Evolutionary conservation across 164 flowering plant genomes (phyloP), one percentile per base, ranked within the genome.

Genomic region (Echeveria elegans): DNA sequence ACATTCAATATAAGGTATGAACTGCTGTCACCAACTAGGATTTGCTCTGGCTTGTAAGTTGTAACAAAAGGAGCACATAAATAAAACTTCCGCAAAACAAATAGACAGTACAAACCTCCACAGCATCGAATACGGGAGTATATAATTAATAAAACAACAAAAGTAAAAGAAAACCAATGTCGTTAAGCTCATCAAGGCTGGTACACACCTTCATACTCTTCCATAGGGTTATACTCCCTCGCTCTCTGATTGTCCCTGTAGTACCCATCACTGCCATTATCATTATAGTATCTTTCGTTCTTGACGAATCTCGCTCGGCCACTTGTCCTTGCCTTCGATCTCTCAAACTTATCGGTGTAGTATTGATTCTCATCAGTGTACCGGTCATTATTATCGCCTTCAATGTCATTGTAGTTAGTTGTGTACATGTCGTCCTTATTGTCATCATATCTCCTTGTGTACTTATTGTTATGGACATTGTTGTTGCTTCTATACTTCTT

Each of bases 141-240:
- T n/a, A n/a, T n/a, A n/a, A n/a, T n/a, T n/a, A n/a, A n/a, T n/a
- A n/a, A n/a, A n/a, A n/a, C n/a, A n/a, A n/a, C n/a, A n/a, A n/a
- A n/a, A n/a, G n/a, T n/a, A n/a, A n/a, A n/a, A n/a, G n/a, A n/a
- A n/a, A n/a, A n/a, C n/a, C n/a, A n/a, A n/a, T n/a, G n/a, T n/a
- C n/a, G n/a, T n/a, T n/a, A 43, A 43, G 48, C 48, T 43, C 48
- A 43, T 47, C 52, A 47, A 47, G 52, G 52, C 52, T 47, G 52
- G 52, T 47, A 47, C 52, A 47, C 52, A 18, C 52, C 52, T 47
- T 47, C 52, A 47, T 60, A 71, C 63, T 73, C 71, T 56, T 70
- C 80, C 69, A 68, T 73, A 26, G 74, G 65, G 26, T 74, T 68
- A 65, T 68, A 73, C 73, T 73, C 73, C 69, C 67, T 34, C 28